Base-by-base conservation (phyloP, 1,139 yeast genomes). In the Taiozyma sp. region DNA sequence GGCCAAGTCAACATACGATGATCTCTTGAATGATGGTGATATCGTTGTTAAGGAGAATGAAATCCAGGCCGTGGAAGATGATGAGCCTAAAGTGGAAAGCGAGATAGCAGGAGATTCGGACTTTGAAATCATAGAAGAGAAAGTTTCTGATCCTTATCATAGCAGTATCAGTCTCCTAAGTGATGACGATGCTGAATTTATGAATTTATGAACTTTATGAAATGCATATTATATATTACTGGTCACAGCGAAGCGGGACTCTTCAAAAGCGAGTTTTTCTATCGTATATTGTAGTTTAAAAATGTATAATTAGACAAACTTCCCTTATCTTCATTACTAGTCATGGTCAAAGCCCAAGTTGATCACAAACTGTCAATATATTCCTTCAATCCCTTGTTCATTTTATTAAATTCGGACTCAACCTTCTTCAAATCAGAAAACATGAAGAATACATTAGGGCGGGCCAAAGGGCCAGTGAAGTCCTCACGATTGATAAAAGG, bases 131-230 rank as follows among this genome's bases (percentile, higher is more conserved):
- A 45, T 32, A 4, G 16, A 36, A 5, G 50, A 38, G 2, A 32
- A 24, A 28, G 36, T 39, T 12, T 38, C 24, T 5, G 51, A n/a
- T 23, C 7, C 41, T 19, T 23, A 38, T 19, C 41, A 42, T 14
- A 39, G 50, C 27, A 51, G 52, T 19, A 45, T 47, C 5, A 44
- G 53, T 6, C 44, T 57, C 1, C 23, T 52, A 9, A 54, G 58
- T 43, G 64, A 59, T 19, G 61, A 59, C 38, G 64, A 60, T 41
- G 53, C 56, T 19, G 59, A 54, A 19, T 59, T 58, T 39, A 55
- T 51, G 34, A 51, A 52, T 38, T 50, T 60, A 45, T 53, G 41
- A 29, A 27, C 14, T 19, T 38, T 16, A 19, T 16, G 24, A 22
- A 38, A 38, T 19, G 24, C 41, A 38, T 38, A n/a, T n/a, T 32